Percentiles rank a stretch among this genome's conserved stretches.
phyloP scores from a whole-genome alignment of 257 asterid genomes.

The Euphrasia confusa region DNA sequence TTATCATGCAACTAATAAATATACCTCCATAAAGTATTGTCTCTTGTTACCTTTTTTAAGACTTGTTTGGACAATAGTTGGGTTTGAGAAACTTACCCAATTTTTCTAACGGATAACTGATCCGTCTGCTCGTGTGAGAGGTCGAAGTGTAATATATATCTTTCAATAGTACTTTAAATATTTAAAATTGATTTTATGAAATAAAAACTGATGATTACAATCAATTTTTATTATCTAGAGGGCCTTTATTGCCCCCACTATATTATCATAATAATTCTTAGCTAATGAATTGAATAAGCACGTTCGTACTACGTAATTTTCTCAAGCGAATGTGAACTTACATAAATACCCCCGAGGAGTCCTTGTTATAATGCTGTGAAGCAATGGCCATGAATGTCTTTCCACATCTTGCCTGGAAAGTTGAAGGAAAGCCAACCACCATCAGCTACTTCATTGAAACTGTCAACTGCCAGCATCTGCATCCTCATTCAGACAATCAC shows the following conservation, averaged over 20 bases:
- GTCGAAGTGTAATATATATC: too few species aligned
- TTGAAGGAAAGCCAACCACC: constrained; percentile 26
- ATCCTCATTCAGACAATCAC: not conserved
- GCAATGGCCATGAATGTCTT: constrained; percentile 24
- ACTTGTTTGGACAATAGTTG: too few species aligned
- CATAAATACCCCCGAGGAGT: constrained; percentile 11
- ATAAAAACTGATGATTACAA: constrained; percentile 9
- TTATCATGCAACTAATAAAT: not conserved
- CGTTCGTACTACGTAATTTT: not conserved
- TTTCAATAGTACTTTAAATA: too few species aligned
- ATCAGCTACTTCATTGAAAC: constrained; percentile 32
- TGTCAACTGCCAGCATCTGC: constrained; percentile 28
- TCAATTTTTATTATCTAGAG: not conserved
- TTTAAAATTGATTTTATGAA: not conserved
- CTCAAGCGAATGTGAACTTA: not conserved
- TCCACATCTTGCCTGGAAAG: not conserved
- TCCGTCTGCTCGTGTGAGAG: too few species aligned
- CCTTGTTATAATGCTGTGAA: not conserved
- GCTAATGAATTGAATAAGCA: constrained; percentile 2
- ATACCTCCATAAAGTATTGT: not conserved
- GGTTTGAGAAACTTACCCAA: too few species aligned
- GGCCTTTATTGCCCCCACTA: not conserved
- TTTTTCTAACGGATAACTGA: too few species aligned
- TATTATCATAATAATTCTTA: constrained; percentile 20
- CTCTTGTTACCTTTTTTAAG: not conserved